Base-by-base conservation (phyloP, 164 flowering plant species). In the Macadamia integrifolia region DNA sequence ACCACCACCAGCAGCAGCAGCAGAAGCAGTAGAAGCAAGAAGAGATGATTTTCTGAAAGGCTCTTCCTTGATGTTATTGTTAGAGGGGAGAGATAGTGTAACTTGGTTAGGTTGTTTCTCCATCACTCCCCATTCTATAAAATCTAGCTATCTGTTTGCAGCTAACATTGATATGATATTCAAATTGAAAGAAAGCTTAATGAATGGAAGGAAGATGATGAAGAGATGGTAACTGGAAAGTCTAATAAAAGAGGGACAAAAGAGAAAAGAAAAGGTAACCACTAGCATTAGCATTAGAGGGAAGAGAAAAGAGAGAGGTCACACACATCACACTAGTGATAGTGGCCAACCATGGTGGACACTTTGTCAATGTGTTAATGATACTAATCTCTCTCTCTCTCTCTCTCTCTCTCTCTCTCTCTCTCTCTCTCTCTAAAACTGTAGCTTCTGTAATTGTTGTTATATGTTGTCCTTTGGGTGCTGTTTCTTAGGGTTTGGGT, bases 281-380 rank as follows among this genome's bases (percentile, higher is more conserved):
- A 48, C 53, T 58, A 57, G 57, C 30, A 63, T 32, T 58, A 57
- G 57, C 30, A 63, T 32, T 67, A 60, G 67, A 63, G 74, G 48
- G 66, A 66, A 64, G 18, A 44, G 68, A 23, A 23, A 23, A 42
- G 13, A 31, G 42, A 58, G 61, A 66, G 15, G 29, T 46, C 8
- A 2, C 40, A 35, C 40, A 35, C 40, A 35, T 9, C 50, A 46
- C 50, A 46, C 50, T 46, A 46, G 71, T 58, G 66, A 60, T 72
- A 80, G 87, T 84, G 85, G 85, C 74, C 77, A 80, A 80, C 80
- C 72, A 76, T 77, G 65, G 77, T 70, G 77, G 67, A 15, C 72
- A 66, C 68, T 65, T 68, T 71, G 69, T 67, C 73, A 68, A 61
- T 69, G 71, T 42, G 18, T 65, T 67, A 67, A 71, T 76, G 60